Evolutionary conservation across 208 protist species (phyloP).

Genomic region (Trypanosoma brucei): DNA sequence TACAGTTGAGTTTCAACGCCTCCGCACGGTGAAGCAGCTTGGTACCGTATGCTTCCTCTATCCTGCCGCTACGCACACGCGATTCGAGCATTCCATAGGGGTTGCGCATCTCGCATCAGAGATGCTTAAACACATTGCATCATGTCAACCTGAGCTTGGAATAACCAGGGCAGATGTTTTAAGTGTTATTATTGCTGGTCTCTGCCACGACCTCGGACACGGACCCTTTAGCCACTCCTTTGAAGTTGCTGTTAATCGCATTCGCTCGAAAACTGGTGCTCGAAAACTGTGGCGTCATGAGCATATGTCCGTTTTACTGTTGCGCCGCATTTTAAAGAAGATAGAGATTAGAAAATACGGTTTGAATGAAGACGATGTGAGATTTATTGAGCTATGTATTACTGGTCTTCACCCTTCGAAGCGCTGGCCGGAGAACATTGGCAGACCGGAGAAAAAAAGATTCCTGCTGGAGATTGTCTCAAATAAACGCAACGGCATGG

Average conservation of each 20-base stretch:
- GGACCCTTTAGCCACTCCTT: slow-evolving; percentile 90
- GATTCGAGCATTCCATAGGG: slow-evolving; percentile 89
- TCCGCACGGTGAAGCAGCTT: slow-evolving; percentile 86
- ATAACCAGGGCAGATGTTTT: slow-evolving; percentile 49
- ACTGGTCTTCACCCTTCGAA: slow-evolving; percentile 12
- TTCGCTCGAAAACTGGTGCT: slow-evolving; percentile 2
- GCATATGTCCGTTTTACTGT: slow-evolving; percentile 32
- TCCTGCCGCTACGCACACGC: slow-evolving; percentile 70
- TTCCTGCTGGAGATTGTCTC: slow-evolving; percentile 47
- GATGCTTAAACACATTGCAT: slow-evolving; percentile 32
- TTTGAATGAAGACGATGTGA: slow-evolving; percentile 24
- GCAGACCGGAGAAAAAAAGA: slow-evolving; percentile 29
- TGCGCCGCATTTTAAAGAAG: slow-evolving; percentile 21
- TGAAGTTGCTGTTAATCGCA: slow-evolving; percentile 43
- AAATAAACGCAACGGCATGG: slow-evolving; percentile 70
- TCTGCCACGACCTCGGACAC: slow-evolving; percentile 90
- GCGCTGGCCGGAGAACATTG: slow-evolving; percentile 31
- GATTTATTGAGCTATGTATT: slow-evolving; percentile 33
- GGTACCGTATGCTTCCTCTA: slow-evolving; percentile 74
- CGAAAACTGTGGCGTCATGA: slow-evolving; percentile 24
- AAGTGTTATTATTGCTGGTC: slow-evolving; percentile 71
- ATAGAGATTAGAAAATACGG: slow-evolving; percentile 19
- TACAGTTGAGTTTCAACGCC: slow-evolving; percentile 86
- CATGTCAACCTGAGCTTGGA: slow-evolving; percentile 61
- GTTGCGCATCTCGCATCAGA: slow-evolving; percentile 61